A percentile compares a stretch with the other conserved stretches of the same genome.
Conservation (phyloP, 345 rosid genomes). For the Salix suchowensis region DNA sequence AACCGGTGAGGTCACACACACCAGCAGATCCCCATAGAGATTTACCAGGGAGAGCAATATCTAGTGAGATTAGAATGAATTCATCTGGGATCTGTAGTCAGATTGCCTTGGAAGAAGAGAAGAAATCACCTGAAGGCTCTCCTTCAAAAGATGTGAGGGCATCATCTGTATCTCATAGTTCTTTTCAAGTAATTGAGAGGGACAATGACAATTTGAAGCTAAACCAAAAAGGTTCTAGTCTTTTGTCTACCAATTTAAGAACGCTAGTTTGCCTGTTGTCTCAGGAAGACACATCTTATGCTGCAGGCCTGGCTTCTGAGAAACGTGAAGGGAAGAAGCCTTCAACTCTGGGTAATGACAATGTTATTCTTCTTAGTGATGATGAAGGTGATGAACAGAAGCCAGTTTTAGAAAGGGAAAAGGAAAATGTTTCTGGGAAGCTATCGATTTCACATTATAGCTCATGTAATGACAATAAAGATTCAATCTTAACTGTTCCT, state of each 20-base stretch:
- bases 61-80: conserved; percentile 24
- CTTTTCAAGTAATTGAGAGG: conserved; percentile 17
- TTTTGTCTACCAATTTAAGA: conserved; percentile 30
- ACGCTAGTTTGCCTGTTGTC: conserved; percentile 32
- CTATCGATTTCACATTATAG: conserved; percentile 29
- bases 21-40: conserved; percentile 31
- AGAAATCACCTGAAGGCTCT: conserved; percentile 26
- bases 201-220: conserved; percentile 16
- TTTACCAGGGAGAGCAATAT: conserved; percentile 35
- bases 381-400: conserved; percentile 66
- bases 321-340: conserved; percentile 33
- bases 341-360: conserved; percentile 29
- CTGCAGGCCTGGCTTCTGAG: conserved; percentile 17
- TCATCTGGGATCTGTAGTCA: conserved; percentile 21
- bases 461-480: conserved; percentile 18
- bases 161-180: conserved; percentile 20
- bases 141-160: conserved; percentile 24
- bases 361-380: conserved; percentile 68
- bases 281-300: conserved; percentile 33
- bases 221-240: conserved; percentile 30
- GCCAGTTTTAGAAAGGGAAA: conserved; percentile 31
- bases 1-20: conserved; percentile 36
- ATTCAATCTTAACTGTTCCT: conserved; percentile 15
- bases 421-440: conserved; percentile 27
- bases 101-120: conserved; percentile 21